A percentile compares a stretch with the other conserved stretches of the same genome.
Evolutionary conservation across 345 rosid species (phyloP).

Genomic region (Trapa incisa): DNA sequence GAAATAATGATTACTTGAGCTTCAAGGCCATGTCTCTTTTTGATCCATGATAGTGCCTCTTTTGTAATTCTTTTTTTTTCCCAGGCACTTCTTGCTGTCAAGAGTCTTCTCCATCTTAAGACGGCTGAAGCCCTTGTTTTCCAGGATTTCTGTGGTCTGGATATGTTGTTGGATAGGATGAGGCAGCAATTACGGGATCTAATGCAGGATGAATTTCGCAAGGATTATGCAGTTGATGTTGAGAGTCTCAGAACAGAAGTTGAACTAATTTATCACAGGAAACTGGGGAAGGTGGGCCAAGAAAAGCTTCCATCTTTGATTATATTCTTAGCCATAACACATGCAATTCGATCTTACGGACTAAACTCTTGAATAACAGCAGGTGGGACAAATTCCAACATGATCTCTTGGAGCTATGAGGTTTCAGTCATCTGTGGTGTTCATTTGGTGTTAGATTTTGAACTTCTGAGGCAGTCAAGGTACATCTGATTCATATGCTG

Average conservation of each 20-base stretch:
- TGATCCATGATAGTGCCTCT: neutral
- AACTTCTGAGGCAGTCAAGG: neutral
- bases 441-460: neutral
- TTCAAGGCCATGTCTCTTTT: neutral
- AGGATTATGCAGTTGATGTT: constrained; percentile 56
- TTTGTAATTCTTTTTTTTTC: neutral
- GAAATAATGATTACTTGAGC: neutral
- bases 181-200: constrained; percentile 47
- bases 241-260: constrained; percentile 66
- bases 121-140: constrained; percentile 43
- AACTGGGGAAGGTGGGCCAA: constrained; percentile 34
- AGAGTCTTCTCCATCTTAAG: constrained; percentile 59
- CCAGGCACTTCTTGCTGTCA: constrained; percentile 71
- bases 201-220: constrained; percentile 43
- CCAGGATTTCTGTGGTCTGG: constrained; percentile 63
- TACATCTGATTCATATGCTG: neutral
- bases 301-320: neutral
- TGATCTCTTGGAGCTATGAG: neutral
- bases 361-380: neutral
- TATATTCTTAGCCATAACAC: neutral
- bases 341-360: neutral
- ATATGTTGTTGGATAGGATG: constrained; percentile 52
- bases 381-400: constrained; percentile 11
- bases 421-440: neutral
- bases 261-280: constrained; percentile 39